Evolutionary conservation across 2,329 filamentous ascomycete genomes (phyloP).

Genomic region (Cladosporium sp.): DNA sequence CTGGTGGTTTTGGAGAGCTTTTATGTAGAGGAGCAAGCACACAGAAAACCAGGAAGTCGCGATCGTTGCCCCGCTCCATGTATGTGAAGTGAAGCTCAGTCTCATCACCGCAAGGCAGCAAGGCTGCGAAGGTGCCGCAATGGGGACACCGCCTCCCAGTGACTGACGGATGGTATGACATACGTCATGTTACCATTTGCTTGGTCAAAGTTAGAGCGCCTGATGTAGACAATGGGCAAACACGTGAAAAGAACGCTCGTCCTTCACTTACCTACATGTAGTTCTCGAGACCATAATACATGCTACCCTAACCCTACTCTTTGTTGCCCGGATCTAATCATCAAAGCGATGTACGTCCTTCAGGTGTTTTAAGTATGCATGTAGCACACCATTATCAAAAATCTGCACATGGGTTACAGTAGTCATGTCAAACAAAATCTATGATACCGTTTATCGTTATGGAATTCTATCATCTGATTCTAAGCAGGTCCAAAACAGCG

Average conservation of each 20-base stretch:
- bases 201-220: not conserved
- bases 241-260: not conserved
- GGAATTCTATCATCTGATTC: not conserved
- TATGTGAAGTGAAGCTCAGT: not conserved
- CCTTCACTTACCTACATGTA: not conserved
- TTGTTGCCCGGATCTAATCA: not conserved
- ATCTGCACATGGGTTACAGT: not conserved
- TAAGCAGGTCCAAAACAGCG: no score
- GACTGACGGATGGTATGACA: not conserved
- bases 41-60: not conserved
- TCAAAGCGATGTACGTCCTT: not conserved
- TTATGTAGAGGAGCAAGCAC: not conserved
- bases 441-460: not conserved
- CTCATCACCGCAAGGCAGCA: not conserved
- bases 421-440: no score
- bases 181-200: not conserved
- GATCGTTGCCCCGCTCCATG: not conserved
- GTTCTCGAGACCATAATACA: not conserved
- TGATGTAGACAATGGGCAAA: not conserved
- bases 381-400: no score
- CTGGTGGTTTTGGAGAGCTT: not conserved
- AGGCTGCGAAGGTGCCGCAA: not conserved
- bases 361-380: no score
- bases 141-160: not conserved
- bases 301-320: not conserved